Conservation (phyloP, 192 early-diverging fungal species). For the Coemansia sp. region DNA sequence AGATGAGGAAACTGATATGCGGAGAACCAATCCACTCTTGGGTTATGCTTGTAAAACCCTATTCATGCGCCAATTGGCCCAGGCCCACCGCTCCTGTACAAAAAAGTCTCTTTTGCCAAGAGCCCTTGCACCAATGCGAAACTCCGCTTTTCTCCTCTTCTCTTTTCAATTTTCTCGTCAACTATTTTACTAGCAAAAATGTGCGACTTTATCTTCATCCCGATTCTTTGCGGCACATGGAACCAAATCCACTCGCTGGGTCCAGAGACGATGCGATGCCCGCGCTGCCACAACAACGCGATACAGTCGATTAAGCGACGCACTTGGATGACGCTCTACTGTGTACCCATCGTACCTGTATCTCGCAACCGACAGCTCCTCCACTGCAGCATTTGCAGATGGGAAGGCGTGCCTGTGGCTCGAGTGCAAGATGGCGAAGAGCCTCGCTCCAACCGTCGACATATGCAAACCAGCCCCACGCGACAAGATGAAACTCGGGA, state of each 20-base stretch:
- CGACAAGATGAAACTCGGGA: neutral
- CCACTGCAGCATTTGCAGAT: constrained; percentile 45
- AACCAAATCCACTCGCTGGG: constrained; percentile 36
- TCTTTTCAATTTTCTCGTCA: neutral
- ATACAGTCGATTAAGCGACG: constrained; percentile 42
- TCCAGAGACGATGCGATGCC: constrained; percentile 31
- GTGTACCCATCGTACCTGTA: constrained; percentile 37
- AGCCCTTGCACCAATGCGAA: neutral
- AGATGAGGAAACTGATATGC: neutral
- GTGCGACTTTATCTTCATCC: constrained; percentile 43
- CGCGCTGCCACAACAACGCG: constrained; percentile 44
- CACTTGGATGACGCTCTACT: constrained; percentile 46
- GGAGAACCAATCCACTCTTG: neutral
- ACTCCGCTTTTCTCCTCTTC: neutral
- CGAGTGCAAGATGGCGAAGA: constrained; percentile 10
- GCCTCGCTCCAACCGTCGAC: constrained; percentile 2
- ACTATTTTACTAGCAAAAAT: constrained; percentile 15
- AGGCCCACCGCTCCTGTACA: neutral
- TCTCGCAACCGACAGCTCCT: constrained; percentile 30
- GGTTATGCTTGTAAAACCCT: neutral
- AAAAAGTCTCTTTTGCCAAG: neutral
- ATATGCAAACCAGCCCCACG: neutral
- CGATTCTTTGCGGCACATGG: constrained; percentile 39
- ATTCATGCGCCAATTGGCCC: neutral
- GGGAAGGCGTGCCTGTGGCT: constrained; percentile 32